phyloP scores from a whole-genome alignment of 352 stramenopile species.

The Phytophthora colocasiae region DNA sequence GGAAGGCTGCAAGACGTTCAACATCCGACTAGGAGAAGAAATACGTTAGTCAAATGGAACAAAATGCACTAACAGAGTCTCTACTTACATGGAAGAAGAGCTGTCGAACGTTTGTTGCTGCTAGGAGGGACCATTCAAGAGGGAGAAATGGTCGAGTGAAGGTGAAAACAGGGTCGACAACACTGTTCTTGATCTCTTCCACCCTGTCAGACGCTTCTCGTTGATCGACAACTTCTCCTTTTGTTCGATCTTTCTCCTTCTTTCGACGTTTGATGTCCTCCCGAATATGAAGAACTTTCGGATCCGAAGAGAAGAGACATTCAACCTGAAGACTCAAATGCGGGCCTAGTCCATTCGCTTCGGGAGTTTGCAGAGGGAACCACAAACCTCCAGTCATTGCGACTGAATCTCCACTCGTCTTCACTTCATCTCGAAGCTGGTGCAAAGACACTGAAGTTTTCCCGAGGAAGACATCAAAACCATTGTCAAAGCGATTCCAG shows the following conservation, averaged over 20 bases:
- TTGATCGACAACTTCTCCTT: not conserved
- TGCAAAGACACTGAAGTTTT: slow-evolving; percentile 45
- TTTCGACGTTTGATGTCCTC: slow-evolving; percentile 18
- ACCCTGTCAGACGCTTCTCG: slow-evolving; percentile 3
- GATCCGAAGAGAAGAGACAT: slow-evolving; percentile 41
- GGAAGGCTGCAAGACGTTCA: slow-evolving; percentile 60
- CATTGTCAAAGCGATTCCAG: slow-evolving; percentile 69
- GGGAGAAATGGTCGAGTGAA: slow-evolving; percentile 55
- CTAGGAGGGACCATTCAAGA: slow-evolving; percentile 69
- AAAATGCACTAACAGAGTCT: not conserved
- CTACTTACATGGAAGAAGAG: slow-evolving; percentile 71
- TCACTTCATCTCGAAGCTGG: slow-evolving; percentile 27
- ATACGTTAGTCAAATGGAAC: not conserved
- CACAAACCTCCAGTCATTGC: slow-evolving; percentile 39
- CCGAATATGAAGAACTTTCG: slow-evolving; percentile 33
- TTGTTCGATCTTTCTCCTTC: not conserved
- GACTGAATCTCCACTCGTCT: not conserved
- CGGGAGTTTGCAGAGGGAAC: slow-evolving; percentile 44
- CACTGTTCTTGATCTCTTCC: not conserved
- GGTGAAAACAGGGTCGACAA: slow-evolving; percentile 63
- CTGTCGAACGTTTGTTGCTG: slow-evolving; percentile 58
- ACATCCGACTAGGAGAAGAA: slow-evolving; percentile 48
- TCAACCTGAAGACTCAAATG: slow-evolving; percentile 50
- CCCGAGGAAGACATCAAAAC: slow-evolving; percentile 65
- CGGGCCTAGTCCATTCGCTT: slow-evolving; percentile 13